Evolutionary conservation across 257 asterid species (phyloP).

Genomic region (Lithospermum erythrorhizon): DNA sequence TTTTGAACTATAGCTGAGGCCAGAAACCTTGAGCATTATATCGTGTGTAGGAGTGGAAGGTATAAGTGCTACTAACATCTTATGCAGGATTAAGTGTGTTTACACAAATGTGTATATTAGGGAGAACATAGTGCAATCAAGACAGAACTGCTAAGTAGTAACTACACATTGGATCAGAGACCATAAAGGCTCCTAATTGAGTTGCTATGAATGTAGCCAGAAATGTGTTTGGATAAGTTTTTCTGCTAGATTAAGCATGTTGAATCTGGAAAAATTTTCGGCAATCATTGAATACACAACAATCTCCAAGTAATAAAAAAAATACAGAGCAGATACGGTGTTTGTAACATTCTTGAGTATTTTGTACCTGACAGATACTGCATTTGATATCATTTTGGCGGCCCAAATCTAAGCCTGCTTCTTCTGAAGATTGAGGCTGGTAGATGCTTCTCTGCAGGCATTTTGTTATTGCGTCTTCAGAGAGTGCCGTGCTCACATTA

Average conservation of each 20-base stretch:
- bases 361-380: constrained; percentile 76
- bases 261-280: background rate
- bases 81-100: background rate
- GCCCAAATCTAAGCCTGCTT: constrained; percentile 14
- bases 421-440: constrained; percentile 20
- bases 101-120: background rate
- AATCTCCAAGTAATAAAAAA: background rate
- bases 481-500: constrained; percentile 72
- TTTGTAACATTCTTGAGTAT: background rate
- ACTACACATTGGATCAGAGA: background rate
- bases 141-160: background rate
- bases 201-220: too few species aligned
- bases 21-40: background rate
- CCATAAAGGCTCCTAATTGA: background rate
- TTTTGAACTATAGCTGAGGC: background rate
- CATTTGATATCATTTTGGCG: constrained; percentile 57
- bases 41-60: background rate
- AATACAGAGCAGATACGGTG: background rate
- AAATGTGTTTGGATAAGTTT: background rate
- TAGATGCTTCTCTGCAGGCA: constrained; percentile 47
- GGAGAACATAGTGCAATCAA: background rate
- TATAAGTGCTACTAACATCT: background rate
- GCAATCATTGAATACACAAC: background rate
- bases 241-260: background rate
- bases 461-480: constrained; percentile 64